Conservation (phyloP, 176 grass and related monocot species). For the Oryza officinalis region DNA sequence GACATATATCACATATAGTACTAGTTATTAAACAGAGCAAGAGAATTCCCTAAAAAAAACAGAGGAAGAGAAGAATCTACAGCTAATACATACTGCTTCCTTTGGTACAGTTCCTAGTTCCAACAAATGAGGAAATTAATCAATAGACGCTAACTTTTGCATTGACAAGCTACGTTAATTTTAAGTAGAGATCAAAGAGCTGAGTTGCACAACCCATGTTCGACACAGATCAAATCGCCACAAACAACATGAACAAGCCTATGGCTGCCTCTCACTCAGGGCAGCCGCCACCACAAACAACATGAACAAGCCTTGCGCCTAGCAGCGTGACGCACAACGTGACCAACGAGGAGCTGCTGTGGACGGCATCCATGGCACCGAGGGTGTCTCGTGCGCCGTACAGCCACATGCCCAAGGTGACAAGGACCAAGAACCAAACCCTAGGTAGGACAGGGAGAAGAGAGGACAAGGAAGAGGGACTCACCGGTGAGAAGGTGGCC, state of each 20-base stretch:
- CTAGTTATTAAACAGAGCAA: no score
- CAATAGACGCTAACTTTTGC: slow-evolving; percentile 13
- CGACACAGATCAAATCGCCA: not conserved
- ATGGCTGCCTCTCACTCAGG: not conserved
- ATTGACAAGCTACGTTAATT: not conserved
- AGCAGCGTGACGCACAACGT: slow-evolving; percentile 44
- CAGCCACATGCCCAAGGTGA: slow-evolving; percentile 53
- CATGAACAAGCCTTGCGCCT: not conserved
- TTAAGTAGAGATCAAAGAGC: not conserved
- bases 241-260: not conserved
- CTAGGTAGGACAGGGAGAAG: no score
- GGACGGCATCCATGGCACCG: slow-evolving; percentile 64
- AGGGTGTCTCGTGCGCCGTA: slow-evolving; percentile 31
- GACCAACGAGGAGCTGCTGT: slow-evolving; percentile 60
- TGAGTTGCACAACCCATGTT: no score
- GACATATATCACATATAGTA: no score
- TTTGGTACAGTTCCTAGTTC: not conserved
- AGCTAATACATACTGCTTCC: not conserved
- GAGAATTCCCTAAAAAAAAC: no score
- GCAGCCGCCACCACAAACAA: not conserved
- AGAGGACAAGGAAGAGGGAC: no score
- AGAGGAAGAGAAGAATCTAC: not conserved
- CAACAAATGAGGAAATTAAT: not conserved
- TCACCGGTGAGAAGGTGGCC: no score
- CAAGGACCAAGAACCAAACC: not conserved